Evolutionary conservation across 192 early-diverging fungal genomes (phyloP).

Genomic region (Backusella liffmaniae): DNA sequence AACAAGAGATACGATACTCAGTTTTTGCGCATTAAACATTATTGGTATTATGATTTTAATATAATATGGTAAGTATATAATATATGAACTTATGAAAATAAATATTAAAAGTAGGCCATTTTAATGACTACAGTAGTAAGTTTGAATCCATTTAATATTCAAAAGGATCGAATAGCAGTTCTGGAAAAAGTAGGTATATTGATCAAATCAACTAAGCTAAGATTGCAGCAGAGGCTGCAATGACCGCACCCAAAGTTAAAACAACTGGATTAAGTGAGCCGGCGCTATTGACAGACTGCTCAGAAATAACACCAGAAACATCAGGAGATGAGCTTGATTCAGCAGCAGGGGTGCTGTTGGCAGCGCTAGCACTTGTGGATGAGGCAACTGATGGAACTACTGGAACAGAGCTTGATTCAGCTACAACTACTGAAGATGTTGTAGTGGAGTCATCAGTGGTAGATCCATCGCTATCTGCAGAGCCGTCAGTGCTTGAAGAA

Average conservation of each 20-base stretch:
- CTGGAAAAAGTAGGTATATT: not conserved
- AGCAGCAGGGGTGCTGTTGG: not conserved
- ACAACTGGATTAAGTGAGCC: not conserved
- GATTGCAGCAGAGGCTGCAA: not conserved
- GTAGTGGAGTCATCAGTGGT: not conserved
- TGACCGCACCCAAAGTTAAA: not conserved
- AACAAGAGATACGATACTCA: not conserved
- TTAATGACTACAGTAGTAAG: not conserved
- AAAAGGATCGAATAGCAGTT: not conserved
- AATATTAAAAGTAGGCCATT: not conserved
- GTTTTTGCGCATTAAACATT: not conserved
- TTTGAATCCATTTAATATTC: not conserved
- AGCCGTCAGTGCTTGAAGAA: too few relatives aligned
- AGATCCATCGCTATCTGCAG: not conserved
- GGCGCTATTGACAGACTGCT: not conserved
- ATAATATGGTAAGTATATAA: not conserved
- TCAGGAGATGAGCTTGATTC: not conserved
- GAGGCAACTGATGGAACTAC: not conserved
- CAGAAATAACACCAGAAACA: not conserved
- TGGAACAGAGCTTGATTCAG: not conserved
- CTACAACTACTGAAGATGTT: not conserved
- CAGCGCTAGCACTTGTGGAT: not conserved
- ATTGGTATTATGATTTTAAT: not conserved
- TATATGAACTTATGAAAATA: not conserved
- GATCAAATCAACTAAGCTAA: not conserved